phyloP scores from a whole-genome alignment of 2,329 filamentous ascomycete species.

The Phialophora chinensis region DNA sequence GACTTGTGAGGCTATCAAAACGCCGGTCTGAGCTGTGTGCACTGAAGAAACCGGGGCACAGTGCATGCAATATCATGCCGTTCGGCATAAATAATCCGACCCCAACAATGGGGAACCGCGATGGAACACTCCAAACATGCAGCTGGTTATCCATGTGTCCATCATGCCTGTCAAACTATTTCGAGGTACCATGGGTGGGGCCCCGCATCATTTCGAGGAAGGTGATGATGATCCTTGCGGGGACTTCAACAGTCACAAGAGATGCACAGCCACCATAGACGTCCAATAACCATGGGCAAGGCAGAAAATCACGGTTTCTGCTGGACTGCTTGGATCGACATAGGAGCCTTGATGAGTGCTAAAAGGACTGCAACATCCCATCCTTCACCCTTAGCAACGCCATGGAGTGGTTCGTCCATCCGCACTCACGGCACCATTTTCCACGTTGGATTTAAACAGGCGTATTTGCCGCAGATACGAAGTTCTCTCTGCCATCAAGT shows the following conservation, averaged over 20 bases:
- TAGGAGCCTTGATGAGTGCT: background rate
- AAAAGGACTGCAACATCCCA: background rate
- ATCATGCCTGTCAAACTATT: background rate
- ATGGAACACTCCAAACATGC: background rate
- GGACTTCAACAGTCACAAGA: background rate
- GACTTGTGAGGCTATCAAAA: background rate
- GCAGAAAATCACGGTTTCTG: background rate
- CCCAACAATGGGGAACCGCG: background rate
- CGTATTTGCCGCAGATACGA: background rate
- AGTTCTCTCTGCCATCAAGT: background rate
- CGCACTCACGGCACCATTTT: background rate
- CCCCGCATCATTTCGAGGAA: background rate
- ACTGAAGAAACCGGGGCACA: background rate
- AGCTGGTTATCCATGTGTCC: background rate
- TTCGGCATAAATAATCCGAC: background rate
- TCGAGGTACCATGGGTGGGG: background rate
- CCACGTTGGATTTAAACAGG: background rate
- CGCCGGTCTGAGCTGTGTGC: background rate
- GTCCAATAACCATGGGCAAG: background rate
- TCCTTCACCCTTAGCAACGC: background rate
- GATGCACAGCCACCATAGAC: constrained; percentile 1
- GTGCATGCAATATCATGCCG: background rate
- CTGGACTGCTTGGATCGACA: background rate
- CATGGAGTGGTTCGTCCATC: background rate
- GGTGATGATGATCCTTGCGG: background rate